phyloP scores from a whole-genome alignment of 208 protist genomes.

The Leishmania braziliensis region DNA sequence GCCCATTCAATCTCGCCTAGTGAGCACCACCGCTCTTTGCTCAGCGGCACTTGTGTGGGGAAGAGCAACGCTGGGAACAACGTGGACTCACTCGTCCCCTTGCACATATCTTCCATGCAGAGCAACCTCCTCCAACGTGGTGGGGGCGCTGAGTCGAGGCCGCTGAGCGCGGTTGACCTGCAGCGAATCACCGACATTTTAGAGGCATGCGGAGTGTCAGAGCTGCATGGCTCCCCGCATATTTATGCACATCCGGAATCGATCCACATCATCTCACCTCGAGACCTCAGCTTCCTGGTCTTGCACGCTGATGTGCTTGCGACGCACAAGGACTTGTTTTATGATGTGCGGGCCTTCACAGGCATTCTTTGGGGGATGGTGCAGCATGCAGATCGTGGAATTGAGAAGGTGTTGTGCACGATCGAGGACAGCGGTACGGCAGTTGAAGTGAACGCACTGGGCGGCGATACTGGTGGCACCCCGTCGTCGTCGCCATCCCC shows the following conservation, averaged over 20 bases:
- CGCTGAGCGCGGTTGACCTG: conserved; percentile 26
- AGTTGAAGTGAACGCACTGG: conserved; percentile 3
- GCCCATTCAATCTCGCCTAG: background rate
- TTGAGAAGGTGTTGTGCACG: conserved; percentile 37
- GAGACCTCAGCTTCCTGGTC: conserved; percentile 45
- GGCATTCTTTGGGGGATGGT: conserved; percentile 70
- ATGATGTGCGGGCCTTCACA: conserved; percentile 63
- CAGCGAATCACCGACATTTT: conserved; percentile 50
- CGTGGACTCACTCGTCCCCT: background rate
- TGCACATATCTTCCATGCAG: conserved; percentile 1
- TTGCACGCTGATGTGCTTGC: conserved; percentile 44
- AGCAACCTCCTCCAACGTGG: background rate
- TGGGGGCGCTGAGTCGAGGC: background rate
- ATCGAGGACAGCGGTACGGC: background rate
- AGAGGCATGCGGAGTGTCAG: conserved; percentile 43
- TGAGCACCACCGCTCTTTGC: background rate
- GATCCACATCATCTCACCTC: conserved; percentile 47
- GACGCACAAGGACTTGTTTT: conserved; percentile 38
- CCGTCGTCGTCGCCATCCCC: conserved; percentile 1
- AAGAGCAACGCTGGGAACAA: background rate
- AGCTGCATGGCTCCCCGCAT: conserved; percentile 51
- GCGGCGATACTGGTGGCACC: conserved; percentile 4
- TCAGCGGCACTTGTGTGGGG: background rate
- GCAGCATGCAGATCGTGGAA: conserved; percentile 35
- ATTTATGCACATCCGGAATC: conserved; percentile 61